Evolutionary conservation across 495 filamentous ascomycete species (phyloP), one percentile per base, ranked within the genome.

Genomic region (Margaritispora aquatica): DNA sequence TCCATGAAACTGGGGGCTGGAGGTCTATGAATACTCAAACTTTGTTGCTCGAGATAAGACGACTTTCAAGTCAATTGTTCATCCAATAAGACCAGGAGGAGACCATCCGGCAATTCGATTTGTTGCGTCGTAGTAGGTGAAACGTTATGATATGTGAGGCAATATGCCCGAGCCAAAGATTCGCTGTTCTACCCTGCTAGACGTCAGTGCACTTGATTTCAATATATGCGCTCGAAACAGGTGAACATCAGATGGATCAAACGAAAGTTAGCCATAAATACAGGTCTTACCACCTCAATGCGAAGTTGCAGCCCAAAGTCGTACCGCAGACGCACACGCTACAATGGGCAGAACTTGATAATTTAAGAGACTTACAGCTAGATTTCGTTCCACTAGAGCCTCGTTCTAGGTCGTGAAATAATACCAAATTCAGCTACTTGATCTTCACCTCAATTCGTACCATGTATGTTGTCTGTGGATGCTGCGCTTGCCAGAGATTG

Each of bases 1-100:
- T 62, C 63, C 63, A 66, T 66, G 63, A 66, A 66, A 66, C 59
- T 59, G 22, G 27, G 50, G 51, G 29, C 36, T 58, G 34, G 26
- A 34, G 48, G 22, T 46, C 26, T 47, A 47, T n/a, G 49, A 21
- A 61, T 58, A 49, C 54, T 60, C 55, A 50, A 64, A 60, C 49
- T 11, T 58, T 61, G n/a, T 26, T 31, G 10, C 22, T 27, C 38
- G 50, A 54, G 47, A 52, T 19, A 21, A 56, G 48, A 60, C 11
- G 47, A 34, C 21, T 53, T 54, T 19, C 10, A 34, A 34, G 20
- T 48, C 2, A 34, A 26, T 5, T 48, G 11, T 26, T 61, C 21
- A 58, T 61, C 62, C 62, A 60, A 58, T 64, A 15, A 60, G 57
- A 31, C 34, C n/a, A 15, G 9, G 29, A 29, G 19, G 29, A 22